Evolutionary conservation across 2,329 filamentous ascomycete genomes (phyloP).

Genomic region (Colletotrichum sp.): DNA sequence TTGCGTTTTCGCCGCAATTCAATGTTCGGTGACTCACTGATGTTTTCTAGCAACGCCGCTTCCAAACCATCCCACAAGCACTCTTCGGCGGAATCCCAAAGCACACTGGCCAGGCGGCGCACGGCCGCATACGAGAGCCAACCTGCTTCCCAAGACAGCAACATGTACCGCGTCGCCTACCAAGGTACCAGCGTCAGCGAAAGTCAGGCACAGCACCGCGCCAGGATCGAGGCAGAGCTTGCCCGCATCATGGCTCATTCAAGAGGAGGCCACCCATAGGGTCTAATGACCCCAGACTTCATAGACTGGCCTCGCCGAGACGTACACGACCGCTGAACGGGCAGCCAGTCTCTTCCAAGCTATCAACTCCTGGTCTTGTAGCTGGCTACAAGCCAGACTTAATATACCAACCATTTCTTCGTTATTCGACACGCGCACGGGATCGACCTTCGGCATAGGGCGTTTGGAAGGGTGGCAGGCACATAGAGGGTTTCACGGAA

Average conservation of each 20-base stretch:
- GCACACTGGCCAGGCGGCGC: neutral
- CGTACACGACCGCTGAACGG: accelerated
- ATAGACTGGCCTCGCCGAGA: accelerated
- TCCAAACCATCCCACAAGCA: neutral
- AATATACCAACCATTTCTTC: neutral
- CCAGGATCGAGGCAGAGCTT: neutral
- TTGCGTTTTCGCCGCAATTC: too few species aligned
- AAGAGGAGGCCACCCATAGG: neutral
- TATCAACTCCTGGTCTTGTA: accelerated
- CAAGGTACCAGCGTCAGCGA: neutral
- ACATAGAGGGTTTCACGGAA: neutral
- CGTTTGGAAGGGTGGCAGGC: neutral
- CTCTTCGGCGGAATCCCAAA: neutral
- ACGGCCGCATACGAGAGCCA: neutral
- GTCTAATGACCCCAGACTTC: accelerated
- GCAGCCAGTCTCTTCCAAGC: accelerated
- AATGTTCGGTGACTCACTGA: neutral
- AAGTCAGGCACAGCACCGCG: neutral
- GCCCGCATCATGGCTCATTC: neutral
- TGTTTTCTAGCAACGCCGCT: neutral
- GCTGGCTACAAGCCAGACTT: neutral
- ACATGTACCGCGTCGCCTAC: neutral
- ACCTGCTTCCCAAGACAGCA: neutral
- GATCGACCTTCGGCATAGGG: accelerated
- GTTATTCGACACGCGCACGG: accelerated